Conservation (phyloP, 495 filamentous ascomycete species). For the Hypoxylon cercidicola region DNA sequence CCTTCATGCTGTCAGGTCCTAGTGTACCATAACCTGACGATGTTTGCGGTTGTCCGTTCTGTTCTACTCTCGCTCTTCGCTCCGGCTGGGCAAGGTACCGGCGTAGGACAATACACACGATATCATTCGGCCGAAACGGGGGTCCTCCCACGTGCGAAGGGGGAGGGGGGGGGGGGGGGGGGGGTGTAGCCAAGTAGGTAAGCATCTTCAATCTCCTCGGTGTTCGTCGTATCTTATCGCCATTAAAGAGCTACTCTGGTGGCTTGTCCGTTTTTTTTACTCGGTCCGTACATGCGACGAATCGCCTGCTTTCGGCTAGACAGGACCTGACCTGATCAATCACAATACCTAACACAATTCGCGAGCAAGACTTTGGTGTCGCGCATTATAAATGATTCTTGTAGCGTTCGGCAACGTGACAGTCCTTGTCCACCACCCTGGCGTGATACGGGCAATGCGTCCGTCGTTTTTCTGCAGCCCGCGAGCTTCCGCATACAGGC, state of each 20-base stretch:
- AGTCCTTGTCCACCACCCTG: conserved; percentile 5
- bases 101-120: no score
- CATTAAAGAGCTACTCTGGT: background rate
- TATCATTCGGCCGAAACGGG: conserved; percentile 35
- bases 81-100: background rate
- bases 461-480: conserved; percentile 33
- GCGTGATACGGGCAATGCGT: conserved; percentile 34
- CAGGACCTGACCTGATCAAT: no score
- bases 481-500: conserved; percentile 25
- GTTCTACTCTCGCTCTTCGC: conserved; percentile 5
- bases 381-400: background rate
- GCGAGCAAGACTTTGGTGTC: no score
- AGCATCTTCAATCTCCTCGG: conserved; percentile 7
- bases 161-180: no score
- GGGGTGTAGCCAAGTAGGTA: no score
- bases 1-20: conserved; percentile 2
- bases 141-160: conserved; percentile 15
- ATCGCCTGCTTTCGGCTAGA: no score
- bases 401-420: conserved; percentile 10
- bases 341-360: no score
- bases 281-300: no score
- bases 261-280: no score
- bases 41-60: background rate
- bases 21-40: background rate
- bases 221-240: conserved; percentile 23